Percentiles rank a stretch among this genome's conserved stretches.
phyloP scores from a whole-genome alignment of 1,284 basidiomycete genomes.

The Malassezia equina region DNA sequence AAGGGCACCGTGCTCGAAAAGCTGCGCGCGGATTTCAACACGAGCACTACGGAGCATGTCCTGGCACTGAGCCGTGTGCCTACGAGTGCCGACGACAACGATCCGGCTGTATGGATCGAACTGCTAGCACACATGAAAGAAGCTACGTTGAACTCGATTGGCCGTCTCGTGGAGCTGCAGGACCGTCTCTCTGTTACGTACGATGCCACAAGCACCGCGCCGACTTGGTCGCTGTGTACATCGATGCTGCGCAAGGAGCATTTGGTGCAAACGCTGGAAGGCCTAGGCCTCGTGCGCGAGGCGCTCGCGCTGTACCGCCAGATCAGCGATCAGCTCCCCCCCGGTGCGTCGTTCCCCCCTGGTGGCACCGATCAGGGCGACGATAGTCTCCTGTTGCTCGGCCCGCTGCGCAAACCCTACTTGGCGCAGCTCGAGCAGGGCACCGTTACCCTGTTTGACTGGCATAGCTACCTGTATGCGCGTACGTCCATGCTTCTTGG shows the following conservation, averaged over 20 bases:
- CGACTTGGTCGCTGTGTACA: conserved; percentile 47
- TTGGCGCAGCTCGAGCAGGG: conserved; percentile 79
- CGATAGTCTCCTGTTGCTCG: conserved; percentile 72
- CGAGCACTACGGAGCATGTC: conserved; percentile 63
- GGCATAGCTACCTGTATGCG: conserved; percentile 79
- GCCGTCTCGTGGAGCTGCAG: conserved; percentile 56
- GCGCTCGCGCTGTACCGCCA: conserved; percentile 81
- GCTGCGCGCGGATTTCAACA: conserved; percentile 82
- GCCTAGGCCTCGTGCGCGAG: conserved; percentile 78
- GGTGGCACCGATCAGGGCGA: conserved; percentile 53
- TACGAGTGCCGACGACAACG: conserved; percentile 52
- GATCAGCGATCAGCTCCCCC: conserved; percentile 66
- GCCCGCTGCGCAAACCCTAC: conserved; percentile 70
- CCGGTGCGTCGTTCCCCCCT: conserved; percentile 15
- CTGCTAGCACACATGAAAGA: conserved; percentile 81
- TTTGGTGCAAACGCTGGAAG: conserved; percentile 80
- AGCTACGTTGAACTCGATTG: conserved; percentile 68
- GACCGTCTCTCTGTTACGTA: conserved; percentile 21
- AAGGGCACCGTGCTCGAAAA: conserved; percentile 79
- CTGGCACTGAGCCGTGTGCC: conserved; percentile 22
- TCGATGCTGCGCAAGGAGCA: conserved; percentile 80
- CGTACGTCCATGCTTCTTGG: conserved; percentile 71
- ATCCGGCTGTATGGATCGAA: conserved; percentile 78
- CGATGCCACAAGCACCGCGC: conserved; percentile 18
- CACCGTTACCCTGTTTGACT: conserved; percentile 85